A percentile compares a stretch with the other conserved stretches of the same genome.
Evolutionary conservation across 331 rosid genomes (phyloP).

Genomic region (Pyrus hybrid): DNA sequence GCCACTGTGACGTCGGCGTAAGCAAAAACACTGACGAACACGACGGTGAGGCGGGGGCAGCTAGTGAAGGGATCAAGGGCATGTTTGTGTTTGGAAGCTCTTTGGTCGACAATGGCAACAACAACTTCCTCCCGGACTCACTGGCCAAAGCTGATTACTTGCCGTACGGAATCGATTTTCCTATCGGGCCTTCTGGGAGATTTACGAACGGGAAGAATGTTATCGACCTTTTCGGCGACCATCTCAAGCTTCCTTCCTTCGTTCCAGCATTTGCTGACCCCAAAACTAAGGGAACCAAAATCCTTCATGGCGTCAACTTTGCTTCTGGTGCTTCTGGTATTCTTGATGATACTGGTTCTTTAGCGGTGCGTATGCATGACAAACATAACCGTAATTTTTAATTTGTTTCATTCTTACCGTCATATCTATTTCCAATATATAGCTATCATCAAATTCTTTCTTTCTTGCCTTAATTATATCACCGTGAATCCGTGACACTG

Average conservation of each 20-base stretch:
- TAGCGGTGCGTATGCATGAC: constrained; percentile 16
- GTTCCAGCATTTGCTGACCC: constrained; percentile 31
- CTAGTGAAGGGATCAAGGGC: constrained; percentile 8
- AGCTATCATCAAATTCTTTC: not conserved
- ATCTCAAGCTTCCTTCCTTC: constrained; percentile 23
- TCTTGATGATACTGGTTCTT: constrained; percentile 27
- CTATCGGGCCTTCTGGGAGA: constrained; percentile 32
- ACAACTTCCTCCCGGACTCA: constrained; percentile 24
- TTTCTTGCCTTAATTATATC: no score
- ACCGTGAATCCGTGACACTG: no score
- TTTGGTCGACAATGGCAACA: constrained; percentile 38
- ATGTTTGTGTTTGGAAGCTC: constrained; percentile 43
- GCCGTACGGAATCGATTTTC: constrained; percentile 37
- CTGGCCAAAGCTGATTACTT: constrained; percentile 30
- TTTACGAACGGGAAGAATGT: constrained; percentile 38
- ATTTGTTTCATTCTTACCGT: not conserved
- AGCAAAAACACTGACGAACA: not conserved
- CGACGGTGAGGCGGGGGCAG: no score
- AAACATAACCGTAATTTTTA: not conserved
- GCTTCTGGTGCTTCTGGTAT: constrained; percentile 40
- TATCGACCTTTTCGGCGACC: constrained; percentile 25
- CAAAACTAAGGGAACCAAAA: constrained; percentile 16
- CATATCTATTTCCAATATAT: not conserved
- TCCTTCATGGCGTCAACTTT: constrained; percentile 28
- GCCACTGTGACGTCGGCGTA: not conserved